Base-by-base conservation (phyloP, 345 rosid species). In the Clausena lansium region DNA sequence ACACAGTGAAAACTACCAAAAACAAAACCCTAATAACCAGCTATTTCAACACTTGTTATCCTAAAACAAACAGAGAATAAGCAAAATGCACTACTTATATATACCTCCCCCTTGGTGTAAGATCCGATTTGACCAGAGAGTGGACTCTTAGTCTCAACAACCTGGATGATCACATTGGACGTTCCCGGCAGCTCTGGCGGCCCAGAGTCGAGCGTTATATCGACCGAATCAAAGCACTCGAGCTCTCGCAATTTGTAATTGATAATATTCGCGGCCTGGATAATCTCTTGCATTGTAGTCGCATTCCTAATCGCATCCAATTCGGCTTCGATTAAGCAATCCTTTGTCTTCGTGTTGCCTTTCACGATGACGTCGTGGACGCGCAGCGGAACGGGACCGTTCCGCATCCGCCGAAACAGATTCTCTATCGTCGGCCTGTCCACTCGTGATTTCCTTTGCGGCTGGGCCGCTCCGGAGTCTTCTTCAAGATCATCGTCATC, bases 171-270 rank as follows among this genome's bases (percentile, higher is more conserved):
- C 14, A 92, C 97, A 77, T 91, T 92, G 24, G 94, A 88, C 3
- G 98, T 91, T 14, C 91, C 98, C 10, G 99, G 93, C 17, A 96
- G 90, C 89, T 96, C 98, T 9, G 86, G 87, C 15, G 98, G 98
- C 22, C 98, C 98, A 6, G 97, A 85, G 81, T 94, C 98, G 74
- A 92, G 94, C 55, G 89, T 92, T 27, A 96, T 89, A 74, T 73
- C 91, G 9, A 91, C 94, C 33, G 98, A 92, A 82, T 94, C 94
- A 27, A 96, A 96, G 67, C 91, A 84, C 47, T 89, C 98, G 3
- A 94, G 90, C 62, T 86, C 89, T 67, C 86, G 88, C 63, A 96
- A 84, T 83, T 88, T 84, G 75, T 86, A 87, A 83, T 86, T 92
- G 36, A 89, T 94, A 52, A 80, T 70, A 73, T 81, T 83, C 27